Base-by-base conservation (phyloP, 768 basidiomycete species). In the Russula sp. region DNA sequence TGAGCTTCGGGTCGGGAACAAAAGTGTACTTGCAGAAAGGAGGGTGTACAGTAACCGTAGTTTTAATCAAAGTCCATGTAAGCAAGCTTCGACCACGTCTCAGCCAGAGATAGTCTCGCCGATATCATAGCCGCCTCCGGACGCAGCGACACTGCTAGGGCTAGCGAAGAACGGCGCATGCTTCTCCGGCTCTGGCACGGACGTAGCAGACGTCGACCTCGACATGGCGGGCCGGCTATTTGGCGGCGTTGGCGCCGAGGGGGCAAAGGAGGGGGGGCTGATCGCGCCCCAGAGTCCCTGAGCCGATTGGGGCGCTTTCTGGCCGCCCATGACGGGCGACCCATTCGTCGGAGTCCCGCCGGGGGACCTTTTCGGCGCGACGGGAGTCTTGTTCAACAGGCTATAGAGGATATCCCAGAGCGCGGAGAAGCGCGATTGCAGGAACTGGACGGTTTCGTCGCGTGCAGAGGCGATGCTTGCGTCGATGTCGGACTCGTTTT, bases 401-500 rank as follows among this genome's bases (percentile, higher is more conserved):
- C 72, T 74, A 75, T 74, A 76, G 55, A 82, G 59, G 37, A 79
- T 66, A 57, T 84, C 79, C 76, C 82, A 79, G 54, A 86, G 67
- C 22, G 74, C 74, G 14, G 75, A 58, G 56, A 86, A 59, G 66
- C 81, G 83, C 11, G 79, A 68, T 71, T 84, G 82, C 61, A 82
- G 62, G 70, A 87, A 89, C n/a, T 74, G 68, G 22, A 88, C 54
- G 35, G 76, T 70, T 66, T 84, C 86, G 65, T 69, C 70, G 64
- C 86, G 85, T 4, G 82, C 78, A 4, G 82, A 75, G 39, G 76
- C 71, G 66, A 90, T 81, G 53, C 82, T 76, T 4, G 78, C 78
- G 68, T 90, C 87, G 32, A 89, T 75, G 13, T 82, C 78, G 16
- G 74, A 76, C 68, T 89, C 86, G 68, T 89, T 83, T 62, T 75